Evolutionary conservation across 257 asterid species (phyloP).

Genomic region (Plectranthus barbatus): DNA sequence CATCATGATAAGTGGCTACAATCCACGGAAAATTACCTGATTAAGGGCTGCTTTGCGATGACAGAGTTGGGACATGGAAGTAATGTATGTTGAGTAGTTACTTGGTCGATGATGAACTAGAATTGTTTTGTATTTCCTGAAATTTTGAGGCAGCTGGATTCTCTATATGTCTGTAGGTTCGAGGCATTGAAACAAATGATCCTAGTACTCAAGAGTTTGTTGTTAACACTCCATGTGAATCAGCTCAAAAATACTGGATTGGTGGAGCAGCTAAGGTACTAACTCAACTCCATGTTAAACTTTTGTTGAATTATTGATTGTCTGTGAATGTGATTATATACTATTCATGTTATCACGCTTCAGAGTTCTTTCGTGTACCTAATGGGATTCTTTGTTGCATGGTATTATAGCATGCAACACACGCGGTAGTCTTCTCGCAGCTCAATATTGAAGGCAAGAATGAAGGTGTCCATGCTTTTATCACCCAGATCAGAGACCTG

Average conservation of each 20-base stretch:
- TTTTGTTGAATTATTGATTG: neutral
- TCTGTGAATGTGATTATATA: neutral
- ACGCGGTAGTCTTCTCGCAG: slow-evolving; percentile 88
- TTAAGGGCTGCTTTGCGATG: slow-evolving; percentile 92
- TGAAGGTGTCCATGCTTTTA: slow-evolving; percentile 96
- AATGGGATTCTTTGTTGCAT: slow-evolving; percentile 5
- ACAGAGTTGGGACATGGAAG: slow-evolving; percentile 99
- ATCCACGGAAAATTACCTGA: slow-evolving; percentile 57
- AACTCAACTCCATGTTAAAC: neutral
- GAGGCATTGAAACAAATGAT: slow-evolving; percentile 95
- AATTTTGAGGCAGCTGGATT: slow-evolving; percentile 13
- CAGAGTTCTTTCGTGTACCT: neutral
- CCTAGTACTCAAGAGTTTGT: slow-evolving; percentile 69
- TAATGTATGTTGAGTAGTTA: slow-evolving; percentile 45
- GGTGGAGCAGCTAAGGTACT: slow-evolving; percentile 98
- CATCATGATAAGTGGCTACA: slow-evolving; percentile 90
- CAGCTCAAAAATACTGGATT: slow-evolving; percentile 99
- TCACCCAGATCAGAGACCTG: slow-evolving; percentile 77
- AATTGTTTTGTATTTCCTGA: neutral
- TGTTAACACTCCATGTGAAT: slow-evolving; percentile 88
- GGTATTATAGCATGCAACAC: slow-evolving; percentile 74
- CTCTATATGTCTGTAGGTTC: slow-evolving; percentile 55
- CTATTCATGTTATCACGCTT: neutral
- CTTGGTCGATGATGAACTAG: slow-evolving; percentile 1
- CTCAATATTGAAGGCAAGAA: slow-evolving; percentile 65